Base-by-base conservation (phyloP, 2,329 filamentous ascomycete genomes). In the Pseudogymnoascus verrucosus region DNA sequence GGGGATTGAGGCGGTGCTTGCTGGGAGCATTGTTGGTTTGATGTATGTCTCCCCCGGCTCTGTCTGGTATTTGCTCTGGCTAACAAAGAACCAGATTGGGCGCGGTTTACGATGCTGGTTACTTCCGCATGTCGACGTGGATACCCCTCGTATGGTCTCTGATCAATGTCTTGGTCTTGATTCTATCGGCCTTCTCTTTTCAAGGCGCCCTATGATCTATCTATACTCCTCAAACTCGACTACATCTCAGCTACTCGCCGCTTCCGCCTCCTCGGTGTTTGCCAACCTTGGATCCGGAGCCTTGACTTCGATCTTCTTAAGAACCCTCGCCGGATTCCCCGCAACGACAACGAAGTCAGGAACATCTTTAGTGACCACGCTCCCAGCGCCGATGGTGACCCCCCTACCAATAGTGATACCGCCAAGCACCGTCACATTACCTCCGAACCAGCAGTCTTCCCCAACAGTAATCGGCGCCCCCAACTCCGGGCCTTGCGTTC, bases 361-460 rank as follows among this genome's bases (percentile, higher is more conserved):
- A n/a, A 90, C 82, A 73, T 88, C 80, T 76, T 88, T 95, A 1
- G 90, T 95, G 23, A 96, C 91, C 3, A 96, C 89, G 72, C 88
- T 91, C 1, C 89, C 90, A 1, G 92, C 91, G 0, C 90, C 92
- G 65, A 96, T 81, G 0, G 87, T 89, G 4, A 79, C 81, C 0
- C 91, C 91, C 63, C 82, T 80, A 0, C 92, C 91, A 67, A 96
- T 88, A 0, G 83, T 93, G 23, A 96, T 86, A 0, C 91, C 91
- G 0, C 90, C 86, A 47, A 93, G 77, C 16, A 96, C 83, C 21
- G 80, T 84, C 4, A 85, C 86, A 70, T 87, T 88, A 0, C 89
- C 89, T 1, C 87, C 89, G 31, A 93, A 76, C 90, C 90, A 91
- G 75, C 89, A 90, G 76, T 96, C 91, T 67, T 91, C 87, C 0